Evolutionary conservation across 805 yeast species (phyloP).

Genomic region (Schwanniomyces occidentalis): DNA sequence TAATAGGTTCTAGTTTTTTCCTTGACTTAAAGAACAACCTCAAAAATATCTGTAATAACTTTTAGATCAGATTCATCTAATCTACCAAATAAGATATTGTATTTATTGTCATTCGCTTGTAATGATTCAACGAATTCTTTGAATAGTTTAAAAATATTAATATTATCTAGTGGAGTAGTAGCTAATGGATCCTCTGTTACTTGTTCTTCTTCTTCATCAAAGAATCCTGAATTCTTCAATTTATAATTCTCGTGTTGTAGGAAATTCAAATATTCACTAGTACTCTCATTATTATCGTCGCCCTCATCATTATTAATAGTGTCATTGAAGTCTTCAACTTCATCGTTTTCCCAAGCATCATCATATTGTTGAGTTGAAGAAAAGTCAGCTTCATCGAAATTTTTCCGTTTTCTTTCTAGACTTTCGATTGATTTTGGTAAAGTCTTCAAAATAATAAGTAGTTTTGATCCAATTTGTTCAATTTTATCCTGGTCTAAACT

Average conservation of each 20-base stretch:
- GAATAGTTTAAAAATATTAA: constrained; percentile 68
- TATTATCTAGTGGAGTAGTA: constrained; percentile 71
- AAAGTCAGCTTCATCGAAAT: constrained; percentile 41
- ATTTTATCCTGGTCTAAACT: constrained; percentile 13
- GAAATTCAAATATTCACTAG: constrained; percentile 26
- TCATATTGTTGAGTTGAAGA: constrained; percentile 9
- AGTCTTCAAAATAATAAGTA: constrained; percentile 54
- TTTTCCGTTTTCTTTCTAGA: constrained; percentile 62
- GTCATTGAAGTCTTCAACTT: constrained; percentile 10
- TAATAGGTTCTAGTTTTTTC: too few relatives aligned
- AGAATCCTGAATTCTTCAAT: constrained; percentile 17
- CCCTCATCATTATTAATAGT: constrained; percentile 8
- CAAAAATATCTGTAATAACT: too few relatives aligned
- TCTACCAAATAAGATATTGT: constrained; percentile 43
- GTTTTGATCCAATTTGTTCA: constrained; percentile 49
- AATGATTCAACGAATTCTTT: constrained; percentile 52
- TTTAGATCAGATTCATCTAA: constrained; percentile 9
- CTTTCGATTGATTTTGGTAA: constrained; percentile 72
- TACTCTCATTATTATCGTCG: constrained; percentile 13
- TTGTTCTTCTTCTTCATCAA: constrained; percentile 60
- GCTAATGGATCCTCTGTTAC: constrained; percentile 73
- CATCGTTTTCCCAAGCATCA: constrained; percentile 18
- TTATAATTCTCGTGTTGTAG: constrained; percentile 22
- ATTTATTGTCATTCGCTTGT: constrained; percentile 49
- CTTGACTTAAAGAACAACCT: too few relatives aligned